Evolutionary conservation across 768 basidiomycete species (phyloP).

Genomic region (Serpula lacrymans): DNA sequence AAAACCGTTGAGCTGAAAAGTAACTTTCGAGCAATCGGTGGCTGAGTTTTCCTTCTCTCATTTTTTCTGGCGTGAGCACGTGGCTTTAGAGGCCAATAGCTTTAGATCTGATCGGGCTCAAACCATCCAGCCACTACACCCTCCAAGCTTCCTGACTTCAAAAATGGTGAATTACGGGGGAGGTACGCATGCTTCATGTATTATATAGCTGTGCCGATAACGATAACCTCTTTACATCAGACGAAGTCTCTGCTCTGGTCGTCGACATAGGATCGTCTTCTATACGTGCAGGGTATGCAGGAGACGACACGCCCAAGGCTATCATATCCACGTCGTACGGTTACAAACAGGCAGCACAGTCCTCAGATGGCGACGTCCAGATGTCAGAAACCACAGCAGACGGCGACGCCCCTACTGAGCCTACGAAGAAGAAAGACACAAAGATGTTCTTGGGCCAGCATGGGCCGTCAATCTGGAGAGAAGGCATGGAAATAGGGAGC

Average conservation of each 20-base stretch:
- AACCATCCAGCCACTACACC: background rate
- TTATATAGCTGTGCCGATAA: too few species aligned
- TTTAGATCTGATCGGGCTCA: constrained; percentile 20
- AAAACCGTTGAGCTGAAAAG: constrained; percentile 3
- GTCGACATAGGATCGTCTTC: constrained; percentile 91
- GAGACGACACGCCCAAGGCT: constrained; percentile 93
- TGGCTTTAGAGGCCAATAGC: constrained; percentile 21
- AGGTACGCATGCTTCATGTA: constrained; percentile 44
- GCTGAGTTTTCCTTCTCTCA: too few species aligned
- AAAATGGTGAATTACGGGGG: constrained; percentile 85
- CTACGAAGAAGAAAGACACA: constrained; percentile 38
- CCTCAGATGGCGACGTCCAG: constrained; percentile 29
- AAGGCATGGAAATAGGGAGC: constrained; percentile 83
- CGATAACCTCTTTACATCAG: too few species aligned
- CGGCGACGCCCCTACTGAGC: constrained; percentile 23
- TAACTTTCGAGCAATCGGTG: constrained; percentile 3
- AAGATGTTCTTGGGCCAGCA: constrained; percentile 83
- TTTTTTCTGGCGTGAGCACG: constrained; percentile 16
- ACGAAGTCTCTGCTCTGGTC: constrained; percentile 96
- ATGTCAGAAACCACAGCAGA: constrained; percentile 40
- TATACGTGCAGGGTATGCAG: constrained; percentile 93
- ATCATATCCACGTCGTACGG: constrained; percentile 90
- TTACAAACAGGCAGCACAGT: constrained; percentile 44
- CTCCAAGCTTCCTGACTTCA: background rate
- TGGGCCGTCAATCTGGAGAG: constrained; percentile 87